phyloP scores from a whole-genome alignment of 768 basidiomycete genomes.

The Boletellus emodensis region DNA sequence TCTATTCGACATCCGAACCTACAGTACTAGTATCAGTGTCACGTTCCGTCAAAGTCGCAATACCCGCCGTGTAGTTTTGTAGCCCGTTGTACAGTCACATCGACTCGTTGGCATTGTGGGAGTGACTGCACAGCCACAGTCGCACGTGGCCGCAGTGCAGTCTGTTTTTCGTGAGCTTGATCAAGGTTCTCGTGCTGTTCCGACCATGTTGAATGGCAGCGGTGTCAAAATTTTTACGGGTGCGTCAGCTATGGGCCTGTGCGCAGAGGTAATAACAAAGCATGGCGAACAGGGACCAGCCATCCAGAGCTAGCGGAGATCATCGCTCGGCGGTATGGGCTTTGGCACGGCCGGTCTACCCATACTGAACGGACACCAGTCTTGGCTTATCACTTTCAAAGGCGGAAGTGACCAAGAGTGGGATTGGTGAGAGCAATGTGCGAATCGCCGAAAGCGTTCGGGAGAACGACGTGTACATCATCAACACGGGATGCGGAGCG shows the following conservation, averaged over 20 bases:
- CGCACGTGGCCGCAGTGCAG: conserved; percentile 15
- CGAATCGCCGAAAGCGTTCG: conserved; percentile 93
- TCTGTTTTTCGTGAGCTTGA: conserved; percentile 12
- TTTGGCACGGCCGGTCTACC: conserved; percentile 9
- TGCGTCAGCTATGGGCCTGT: conserved; percentile 26
- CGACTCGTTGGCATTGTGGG: conserved; percentile 1
- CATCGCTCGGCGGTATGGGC: conserved; percentile 78
- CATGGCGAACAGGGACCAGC: conserved; percentile 65
- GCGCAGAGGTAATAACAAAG: neutral
- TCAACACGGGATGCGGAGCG: conserved; percentile 84
- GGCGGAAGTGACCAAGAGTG: conserved; percentile 82
- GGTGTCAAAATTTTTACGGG: conserved; percentile 60
- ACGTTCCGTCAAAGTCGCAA: conserved; percentile 25
- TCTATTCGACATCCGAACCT: conserved; percentile 15
- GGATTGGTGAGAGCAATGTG: conserved; percentile 88
- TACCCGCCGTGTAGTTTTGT: conserved; percentile 37
- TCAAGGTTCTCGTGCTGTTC: conserved; percentile 7
- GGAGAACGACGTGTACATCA: conserved; percentile 98
- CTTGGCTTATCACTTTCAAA: conserved; percentile 87
- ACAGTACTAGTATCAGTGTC: conserved; percentile 33
- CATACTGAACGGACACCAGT: conserved; percentile 42
- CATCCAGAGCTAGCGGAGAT: conserved; percentile 94
- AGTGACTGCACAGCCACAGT: conserved; percentile 16
- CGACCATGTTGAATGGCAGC: conserved; percentile 49
- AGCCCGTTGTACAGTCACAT: conserved; percentile 13